Evolutionary conservation across 2,329 filamentous ascomycete genomes (phyloP).

Genomic region (Bertia moriformis): DNA sequence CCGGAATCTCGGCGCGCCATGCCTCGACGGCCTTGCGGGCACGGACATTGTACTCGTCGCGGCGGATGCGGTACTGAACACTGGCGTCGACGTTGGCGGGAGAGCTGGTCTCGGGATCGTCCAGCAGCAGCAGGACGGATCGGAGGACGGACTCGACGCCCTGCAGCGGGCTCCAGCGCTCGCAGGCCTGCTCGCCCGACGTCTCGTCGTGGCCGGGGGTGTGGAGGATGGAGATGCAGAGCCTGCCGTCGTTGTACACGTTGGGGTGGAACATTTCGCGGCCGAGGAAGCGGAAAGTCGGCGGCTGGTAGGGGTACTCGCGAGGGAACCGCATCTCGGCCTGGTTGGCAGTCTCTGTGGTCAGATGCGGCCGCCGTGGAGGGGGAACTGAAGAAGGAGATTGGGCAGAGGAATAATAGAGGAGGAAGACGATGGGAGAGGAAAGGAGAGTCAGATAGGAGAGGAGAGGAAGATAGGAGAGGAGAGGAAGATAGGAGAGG

Average conservation of each 20-base stretch:
- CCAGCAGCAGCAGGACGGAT: constrained; percentile 78
- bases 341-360: constrained; percentile 18
- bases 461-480: too few species aligned
- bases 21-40: constrained; percentile 57
- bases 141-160: constrained; percentile 89
- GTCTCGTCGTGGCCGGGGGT: constrained; percentile 80
- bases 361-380: constrained; percentile 1
- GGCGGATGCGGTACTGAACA: constrained; percentile 69
- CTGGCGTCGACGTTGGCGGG: constrained; percentile 90
- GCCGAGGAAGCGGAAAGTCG: constrained; percentile 52
- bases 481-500: too few species aligned
- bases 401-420: too few species aligned
- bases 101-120: constrained; percentile 84
- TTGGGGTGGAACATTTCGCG: constrained; percentile 80
- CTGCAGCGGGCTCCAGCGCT: constrained; percentile 89
- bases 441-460: too few species aligned
- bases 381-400: too few species aligned
- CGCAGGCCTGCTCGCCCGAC: constrained; percentile 76
- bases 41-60: constrained; percentile 51
- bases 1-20: constrained; percentile 68
- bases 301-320: constrained; percentile 82
- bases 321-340: constrained; percentile 74
- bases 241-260: constrained; percentile 74
- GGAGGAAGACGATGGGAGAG: not conserved
- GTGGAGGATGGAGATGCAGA: constrained; percentile 96